Evolutionary conservation across 2,329 filamentous ascomycete species (phyloP).

Genomic region (Cladosporium sp.): DNA sequence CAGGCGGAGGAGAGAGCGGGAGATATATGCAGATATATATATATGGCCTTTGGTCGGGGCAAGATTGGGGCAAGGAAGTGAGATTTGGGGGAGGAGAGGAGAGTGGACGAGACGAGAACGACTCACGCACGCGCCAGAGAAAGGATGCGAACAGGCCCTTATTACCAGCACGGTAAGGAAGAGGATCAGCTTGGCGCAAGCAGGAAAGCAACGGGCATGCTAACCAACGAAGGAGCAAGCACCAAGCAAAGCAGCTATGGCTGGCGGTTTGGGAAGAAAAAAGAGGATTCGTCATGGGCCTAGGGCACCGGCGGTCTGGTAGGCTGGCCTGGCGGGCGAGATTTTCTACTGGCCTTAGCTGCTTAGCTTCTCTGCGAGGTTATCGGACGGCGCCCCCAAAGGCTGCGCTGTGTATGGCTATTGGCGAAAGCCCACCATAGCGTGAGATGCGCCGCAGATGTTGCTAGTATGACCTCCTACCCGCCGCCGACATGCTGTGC

Average conservation of each 20-base stretch:
- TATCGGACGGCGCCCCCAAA: no score
- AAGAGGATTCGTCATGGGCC: not conserved
- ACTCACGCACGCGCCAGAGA: not conserved
- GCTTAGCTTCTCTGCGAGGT: not conserved
- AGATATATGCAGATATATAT: not conserved
- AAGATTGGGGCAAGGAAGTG: not conserved
- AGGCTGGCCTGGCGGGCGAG: not conserved
- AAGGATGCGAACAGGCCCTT: not conserved
- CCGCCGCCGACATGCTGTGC: slow-evolving; percentile 1
- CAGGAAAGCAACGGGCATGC: no score
- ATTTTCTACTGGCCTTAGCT: not conserved
- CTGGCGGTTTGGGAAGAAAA: no score
- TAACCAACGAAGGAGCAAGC: no score
- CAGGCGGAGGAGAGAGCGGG: not conserved
- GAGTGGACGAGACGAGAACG: not conserved
- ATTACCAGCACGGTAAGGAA: not conserved
- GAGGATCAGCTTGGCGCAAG: not conserved
- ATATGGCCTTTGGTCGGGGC: no score
- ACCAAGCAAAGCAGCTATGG: no score
- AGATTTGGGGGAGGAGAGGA: not conserved
- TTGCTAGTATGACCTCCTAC: not conserved
- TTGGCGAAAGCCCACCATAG: no score
- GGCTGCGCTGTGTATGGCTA: no score
- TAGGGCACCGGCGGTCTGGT: slow-evolving; percentile 7
- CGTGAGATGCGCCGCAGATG: no score